Conservation (phyloP, 2,329 filamentous ascomycete species). For the Nemania sp. region DNA sequence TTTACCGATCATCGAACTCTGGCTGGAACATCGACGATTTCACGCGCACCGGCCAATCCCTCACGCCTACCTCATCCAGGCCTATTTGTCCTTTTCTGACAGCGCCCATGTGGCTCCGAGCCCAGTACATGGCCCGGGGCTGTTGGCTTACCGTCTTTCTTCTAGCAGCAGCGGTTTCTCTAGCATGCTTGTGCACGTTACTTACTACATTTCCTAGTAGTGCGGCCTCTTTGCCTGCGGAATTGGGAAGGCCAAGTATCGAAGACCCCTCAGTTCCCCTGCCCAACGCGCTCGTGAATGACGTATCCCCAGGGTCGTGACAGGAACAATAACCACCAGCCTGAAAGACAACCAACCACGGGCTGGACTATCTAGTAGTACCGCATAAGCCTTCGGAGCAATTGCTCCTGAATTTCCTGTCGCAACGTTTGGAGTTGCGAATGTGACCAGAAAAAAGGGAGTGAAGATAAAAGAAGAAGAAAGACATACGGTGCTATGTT, state of each 20-base stretch:
- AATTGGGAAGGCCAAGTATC: too few relatives aligned
- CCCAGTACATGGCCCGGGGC: not conserved
- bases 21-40: constrained; percentile 26
- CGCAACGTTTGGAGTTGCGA: not conserved
- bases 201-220: too few relatives aligned
- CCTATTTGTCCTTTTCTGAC: not conserved
- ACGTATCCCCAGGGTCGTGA: constrained; percentile 13
- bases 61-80: constrained; percentile 7
- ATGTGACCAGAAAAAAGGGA: too few relatives aligned
- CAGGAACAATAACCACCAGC: constrained; percentile 4
- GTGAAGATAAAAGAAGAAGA: too few relatives aligned
- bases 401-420: constrained; percentile 18
- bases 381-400: constrained; percentile 21
- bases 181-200: too few relatives aligned
- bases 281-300: constrained; percentile 12
- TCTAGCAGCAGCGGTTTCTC: too few relatives aligned
- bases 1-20: constrained; percentile 25
- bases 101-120: constrained; percentile 1
- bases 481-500: too few relatives aligned
- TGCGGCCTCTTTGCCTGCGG: too few relatives aligned
- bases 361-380: not conserved
- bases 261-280: not conserved
- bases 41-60: not conserved
- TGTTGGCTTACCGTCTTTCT: not conserved
- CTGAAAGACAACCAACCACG: not conserved